Evolutionary conservation across 495 filamentous ascomycete genomes (phyloP).

Genomic region (Glarea lozoyensis): DNA sequence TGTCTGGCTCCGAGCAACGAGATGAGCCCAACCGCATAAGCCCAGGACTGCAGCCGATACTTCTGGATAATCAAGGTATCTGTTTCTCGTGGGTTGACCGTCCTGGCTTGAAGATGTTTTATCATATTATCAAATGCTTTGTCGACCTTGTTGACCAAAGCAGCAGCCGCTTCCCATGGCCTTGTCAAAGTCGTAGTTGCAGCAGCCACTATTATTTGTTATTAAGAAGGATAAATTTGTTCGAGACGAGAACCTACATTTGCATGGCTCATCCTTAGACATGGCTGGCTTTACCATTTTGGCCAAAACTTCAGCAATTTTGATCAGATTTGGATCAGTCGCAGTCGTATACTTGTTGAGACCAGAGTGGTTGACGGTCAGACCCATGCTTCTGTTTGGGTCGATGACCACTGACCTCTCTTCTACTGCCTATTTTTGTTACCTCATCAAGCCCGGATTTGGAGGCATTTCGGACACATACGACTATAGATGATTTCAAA

Average conservation of each 20-base stretch:
- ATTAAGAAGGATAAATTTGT: too few relatives aligned
- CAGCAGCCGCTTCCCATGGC: background rate
- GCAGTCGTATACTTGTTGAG: background rate
- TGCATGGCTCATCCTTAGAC: background rate
- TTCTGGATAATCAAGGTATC: background rate
- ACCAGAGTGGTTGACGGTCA: background rate
- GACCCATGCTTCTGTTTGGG: background rate
- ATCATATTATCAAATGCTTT: background rate
- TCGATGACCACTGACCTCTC: background rate
- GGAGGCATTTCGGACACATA: background rate
- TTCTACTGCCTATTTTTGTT: background rate
- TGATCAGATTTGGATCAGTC: background rate
- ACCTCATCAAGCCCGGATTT: background rate
- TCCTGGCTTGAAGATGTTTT: background rate
- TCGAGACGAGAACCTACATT: too few relatives aligned
- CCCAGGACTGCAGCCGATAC: background rate
- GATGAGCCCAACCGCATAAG: background rate
- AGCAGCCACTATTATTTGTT: background rate
- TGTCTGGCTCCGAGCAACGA: background rate
- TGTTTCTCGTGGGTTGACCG: background rate
- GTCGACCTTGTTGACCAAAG: background rate
- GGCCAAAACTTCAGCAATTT: background rate
- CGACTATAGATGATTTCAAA: background rate
- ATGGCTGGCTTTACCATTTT: background rate
- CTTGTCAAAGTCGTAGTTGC: too few relatives aligned